Base-by-base conservation (phyloP, 306 rosid species). In the Senna tora region DNA sequence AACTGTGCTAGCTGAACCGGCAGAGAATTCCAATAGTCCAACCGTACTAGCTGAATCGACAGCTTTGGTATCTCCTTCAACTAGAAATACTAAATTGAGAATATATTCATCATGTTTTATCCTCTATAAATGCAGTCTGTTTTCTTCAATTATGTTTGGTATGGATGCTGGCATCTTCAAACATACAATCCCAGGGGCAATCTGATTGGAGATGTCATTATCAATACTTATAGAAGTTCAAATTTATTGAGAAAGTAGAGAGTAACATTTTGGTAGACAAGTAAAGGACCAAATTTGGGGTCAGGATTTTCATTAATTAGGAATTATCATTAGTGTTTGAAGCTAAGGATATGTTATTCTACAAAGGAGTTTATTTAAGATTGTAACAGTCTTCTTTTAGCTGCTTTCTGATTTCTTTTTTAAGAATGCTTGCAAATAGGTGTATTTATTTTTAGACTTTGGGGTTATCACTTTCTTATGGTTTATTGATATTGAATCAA, bases 61-160 rank as follows among this genome's bases (percentile, higher is more conserved):
- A 36, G 39, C 92, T 36, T 50, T 50, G 94, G 95, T 92, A 86
- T 62, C 14, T n/a, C 45, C 30, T 53, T 75, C 62, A 62, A 43
- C 57, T 45, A 36, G 45, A 7, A 43, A 51, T 63, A 6, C 4
- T 51, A 56, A 75, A 56, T 43, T 65, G 58, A 2, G 47, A 21
- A 51, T 43, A 16, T 22, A 16, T 58, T 62, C 30, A 43, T 20
- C 65, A 0, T 74, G 30, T 13, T 54, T 56, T 20, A 0, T 53
- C 34, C n/a, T 19, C 15, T 5, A 14, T 14, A 62, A 67, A 67
- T 67, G 45, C 66, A 41, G 34, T 36, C 54, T 65, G 11, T 46
- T 32, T 30, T 19, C 28, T 32, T 36, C 61, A 41, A 17, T 38
- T 59, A 52, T 67, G 45, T 25, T 38, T 19, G 67, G 28, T 16